Evolutionary conservation across 306 rosid species (phyloP).

Genomic region (Mimosa bimucronata): DNA sequence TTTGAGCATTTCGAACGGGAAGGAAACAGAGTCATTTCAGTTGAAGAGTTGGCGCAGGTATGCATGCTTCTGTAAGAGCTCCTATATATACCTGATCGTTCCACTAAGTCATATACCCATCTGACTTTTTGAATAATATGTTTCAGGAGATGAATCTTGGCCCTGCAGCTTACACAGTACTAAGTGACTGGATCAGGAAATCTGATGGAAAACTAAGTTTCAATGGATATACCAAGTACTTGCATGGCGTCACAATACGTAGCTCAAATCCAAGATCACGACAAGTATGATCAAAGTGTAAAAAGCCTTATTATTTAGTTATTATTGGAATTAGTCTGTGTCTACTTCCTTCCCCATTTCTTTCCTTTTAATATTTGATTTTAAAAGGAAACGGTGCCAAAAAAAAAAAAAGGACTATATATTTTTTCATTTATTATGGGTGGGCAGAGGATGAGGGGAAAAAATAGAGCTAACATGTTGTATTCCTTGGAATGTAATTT

Average conservation of each 20-base stretch:
- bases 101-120: constrained; percentile 2
- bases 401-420: constrained; percentile 25
- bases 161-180: constrained; percentile 67
- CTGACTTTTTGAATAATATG: constrained; percentile 26
- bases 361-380: constrained; percentile 16
- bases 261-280: constrained; percentile 68
- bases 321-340: constrained; percentile 51
- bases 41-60: constrained; percentile 92
- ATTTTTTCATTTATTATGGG: constrained; percentile 35
- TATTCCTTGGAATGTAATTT: constrained; percentile 47
- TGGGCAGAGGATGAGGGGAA: constrained; percentile 17
- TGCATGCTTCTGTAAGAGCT: constrained; percentile 23
- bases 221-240: constrained; percentile 81
- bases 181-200: constrained; percentile 85
- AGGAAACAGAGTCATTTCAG: constrained; percentile 81
- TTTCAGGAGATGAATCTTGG: constrained; percentile 92
- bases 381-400: constrained; percentile 40
- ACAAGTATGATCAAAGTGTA: constrained; percentile 33
- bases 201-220: constrained; percentile 87
- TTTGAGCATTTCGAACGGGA: constrained; percentile 71
- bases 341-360: constrained; percentile 22
- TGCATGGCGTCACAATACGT: constrained; percentile 88
- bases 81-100: background rate
- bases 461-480: constrained; percentile 51
- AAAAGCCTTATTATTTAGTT: background rate